A percentile compares a stretch with the other conserved stretches of the same genome.
phyloP scores from a whole-genome alignment of 331 rosid genomes.

The Acacia concinna region DNA sequence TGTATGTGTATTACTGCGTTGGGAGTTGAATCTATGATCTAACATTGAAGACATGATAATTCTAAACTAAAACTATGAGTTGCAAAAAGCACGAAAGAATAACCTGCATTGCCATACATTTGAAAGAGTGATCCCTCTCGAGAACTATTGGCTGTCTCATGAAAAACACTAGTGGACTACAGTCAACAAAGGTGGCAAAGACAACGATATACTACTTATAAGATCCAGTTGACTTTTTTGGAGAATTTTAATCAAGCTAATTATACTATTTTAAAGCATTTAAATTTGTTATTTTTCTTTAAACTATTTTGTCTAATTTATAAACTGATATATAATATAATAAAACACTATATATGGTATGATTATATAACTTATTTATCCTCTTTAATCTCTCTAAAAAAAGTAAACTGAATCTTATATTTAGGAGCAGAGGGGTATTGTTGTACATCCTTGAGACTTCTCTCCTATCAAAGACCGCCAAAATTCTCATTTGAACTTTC shows the following conservation, averaged over 20 bases:
- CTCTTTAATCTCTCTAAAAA: too few species aligned
- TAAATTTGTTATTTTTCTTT: too few species aligned
- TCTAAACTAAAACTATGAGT: neutral
- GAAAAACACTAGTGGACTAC: neutral
- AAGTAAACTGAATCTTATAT: too few species aligned
- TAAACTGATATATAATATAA: too few species aligned
- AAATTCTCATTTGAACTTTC: neutral
- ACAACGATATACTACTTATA: neutral
- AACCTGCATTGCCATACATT: neutral
- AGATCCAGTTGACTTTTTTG: too few species aligned
- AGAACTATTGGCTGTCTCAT: neutral
- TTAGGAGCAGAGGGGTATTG: too few species aligned
- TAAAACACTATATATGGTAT: too few species aligned
- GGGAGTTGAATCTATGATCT: neutral
- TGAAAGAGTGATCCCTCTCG: neutral
- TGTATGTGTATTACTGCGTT: neutral
- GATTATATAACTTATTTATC: too few species aligned
- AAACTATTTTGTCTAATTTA: too few species aligned
- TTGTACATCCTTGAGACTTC: neutral
- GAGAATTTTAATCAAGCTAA: too few species aligned
- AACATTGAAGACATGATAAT: neutral
- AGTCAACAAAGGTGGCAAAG: neutral
- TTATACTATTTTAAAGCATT: too few species aligned
- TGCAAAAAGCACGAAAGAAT: neutral
- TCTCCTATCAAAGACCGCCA: neutral